These are phyloP conservation scores for Paramecium sonneborni DNA, from an alignment of 73 alveolate genomes.

Conservation along the genomic window DNA sequence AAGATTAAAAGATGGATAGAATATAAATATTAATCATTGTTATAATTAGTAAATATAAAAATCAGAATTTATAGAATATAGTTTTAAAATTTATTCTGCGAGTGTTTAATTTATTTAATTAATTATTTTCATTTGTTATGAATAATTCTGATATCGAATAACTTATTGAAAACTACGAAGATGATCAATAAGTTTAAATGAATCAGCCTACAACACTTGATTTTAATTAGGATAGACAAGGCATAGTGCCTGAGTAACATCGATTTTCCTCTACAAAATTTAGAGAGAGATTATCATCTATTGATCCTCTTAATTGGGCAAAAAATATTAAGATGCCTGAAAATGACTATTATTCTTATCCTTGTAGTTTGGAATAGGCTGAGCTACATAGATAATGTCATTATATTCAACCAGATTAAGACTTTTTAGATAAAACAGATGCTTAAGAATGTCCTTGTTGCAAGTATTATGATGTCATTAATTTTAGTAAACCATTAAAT, in stretches of 20 bases:
- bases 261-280: neutral
- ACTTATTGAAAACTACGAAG: slow-evolving; percentile 1
- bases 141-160: neutral
- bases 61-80: neutral
- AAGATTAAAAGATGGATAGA: too few relatives aligned
- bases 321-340: neutral
- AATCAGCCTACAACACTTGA: neutral
- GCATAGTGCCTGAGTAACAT: neutral
- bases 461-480: slow-evolving; percentile 35
- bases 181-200: neutral
- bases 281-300: slow-evolving; percentile 20
- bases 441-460: slow-evolving; percentile 57
- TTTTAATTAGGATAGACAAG: slow-evolving; percentile 25
- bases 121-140: neutral
- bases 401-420: slow-evolving; percentile 48
- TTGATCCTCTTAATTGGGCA: slow-evolving; percentile 2
- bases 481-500: neutral
- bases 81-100: neutral
- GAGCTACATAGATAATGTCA: slow-evolving; percentile 48
- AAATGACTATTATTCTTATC: neutral
- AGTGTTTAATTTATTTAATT: neutral
- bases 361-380: slow-evolving; percentile 8
- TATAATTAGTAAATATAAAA: too few relatives aligned
- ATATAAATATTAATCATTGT: too few relatives aligned
- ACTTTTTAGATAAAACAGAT: neutral